These are phyloP conservation scores for Artemisia tridentata DNA, from an alignment of 129 eudicot genomes.

Conservation along the genomic window DNA sequence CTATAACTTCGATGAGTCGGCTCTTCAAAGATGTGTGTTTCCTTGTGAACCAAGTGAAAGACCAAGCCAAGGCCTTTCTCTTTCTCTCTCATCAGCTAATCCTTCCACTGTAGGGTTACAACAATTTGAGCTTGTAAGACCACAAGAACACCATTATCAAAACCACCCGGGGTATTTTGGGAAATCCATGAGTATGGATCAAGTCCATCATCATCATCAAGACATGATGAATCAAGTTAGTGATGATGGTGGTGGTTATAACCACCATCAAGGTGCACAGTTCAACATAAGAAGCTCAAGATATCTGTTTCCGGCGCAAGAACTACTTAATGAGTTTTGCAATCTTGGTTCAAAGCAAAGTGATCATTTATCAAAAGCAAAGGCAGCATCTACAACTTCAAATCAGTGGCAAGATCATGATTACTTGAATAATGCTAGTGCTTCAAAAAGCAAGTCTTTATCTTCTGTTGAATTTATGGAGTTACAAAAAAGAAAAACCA, in stretches of 20 bases:
- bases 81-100: conserved; percentile 66
- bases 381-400: conserved; percentile 32
- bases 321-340: conserved; percentile 84
- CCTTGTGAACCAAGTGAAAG: conserved; percentile 75
- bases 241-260: conserved; percentile 9
- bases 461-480: conserved; percentile 73
- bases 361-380: conserved; percentile 41
- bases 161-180: conserved; percentile 46
- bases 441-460: conserved; percentile 52
- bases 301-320: conserved; percentile 77
- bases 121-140: conserved; percentile 60
- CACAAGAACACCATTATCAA: conserved; percentile 29
- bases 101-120: conserved; percentile 74
- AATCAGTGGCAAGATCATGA: conserved; percentile 44
- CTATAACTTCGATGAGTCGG: conserved; percentile 52
- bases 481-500: conserved; percentile 76
- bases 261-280: conserved; percentile 38
- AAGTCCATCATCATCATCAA: conserved; percentile 44
- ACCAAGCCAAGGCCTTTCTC: conserved; percentile 83
- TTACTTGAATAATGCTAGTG: conserved; percentile 33
- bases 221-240: conserved; percentile 40
- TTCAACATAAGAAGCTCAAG: conserved; percentile 61
- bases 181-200: conserved; percentile 38
- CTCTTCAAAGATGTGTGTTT: conserved; percentile 64
- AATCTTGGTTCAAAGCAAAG: conserved; percentile 58